These are phyloP conservation scores for Forsythia viridissima DNA, from an alignment of 257 asterid genomes.

Conservation along the genomic window DNA sequence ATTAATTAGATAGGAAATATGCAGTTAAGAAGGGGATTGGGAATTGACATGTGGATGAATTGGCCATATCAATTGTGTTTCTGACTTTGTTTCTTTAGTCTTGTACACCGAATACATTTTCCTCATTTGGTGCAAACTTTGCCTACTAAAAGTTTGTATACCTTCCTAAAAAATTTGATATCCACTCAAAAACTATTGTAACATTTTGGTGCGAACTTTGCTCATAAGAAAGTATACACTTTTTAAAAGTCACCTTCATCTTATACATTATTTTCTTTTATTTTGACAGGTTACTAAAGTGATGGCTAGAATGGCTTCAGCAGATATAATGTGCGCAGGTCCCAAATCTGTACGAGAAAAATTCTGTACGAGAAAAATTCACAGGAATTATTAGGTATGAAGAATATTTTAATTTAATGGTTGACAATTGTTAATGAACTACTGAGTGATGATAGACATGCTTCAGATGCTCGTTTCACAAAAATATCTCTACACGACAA, in stretches of 20 bases:
- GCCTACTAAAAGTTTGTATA: no score
- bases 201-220: not conserved
- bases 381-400: conserved; percentile 80
- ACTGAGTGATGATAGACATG: not conserved
- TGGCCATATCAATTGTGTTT: no score
- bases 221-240: not conserved
- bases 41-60: no score
- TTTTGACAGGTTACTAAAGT: conserved; percentile 77
- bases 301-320: conserved; percentile 89
- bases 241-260: not conserved
- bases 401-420: conserved; percentile 7
- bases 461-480: conserved; percentile 11
- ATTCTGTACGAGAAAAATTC: conserved; percentile 74
- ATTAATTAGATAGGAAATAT: not conserved
- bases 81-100: no score
- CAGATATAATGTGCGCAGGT: conserved; percentile 86
- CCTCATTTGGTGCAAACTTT: no score
- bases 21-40: no score
- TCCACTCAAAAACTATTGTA: no score
- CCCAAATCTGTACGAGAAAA: conserved; percentile 80
- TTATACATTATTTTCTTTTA: not conserved
- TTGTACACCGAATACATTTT: no score
- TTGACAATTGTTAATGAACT: not conserved
- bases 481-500: not conserved
- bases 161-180: no score